A percentile compares a stretch with the other conserved stretches of the same genome.
Evolutionary conservation across 306 rosid species (phyloP).

Genomic region (Cajanus cajan): DNA sequence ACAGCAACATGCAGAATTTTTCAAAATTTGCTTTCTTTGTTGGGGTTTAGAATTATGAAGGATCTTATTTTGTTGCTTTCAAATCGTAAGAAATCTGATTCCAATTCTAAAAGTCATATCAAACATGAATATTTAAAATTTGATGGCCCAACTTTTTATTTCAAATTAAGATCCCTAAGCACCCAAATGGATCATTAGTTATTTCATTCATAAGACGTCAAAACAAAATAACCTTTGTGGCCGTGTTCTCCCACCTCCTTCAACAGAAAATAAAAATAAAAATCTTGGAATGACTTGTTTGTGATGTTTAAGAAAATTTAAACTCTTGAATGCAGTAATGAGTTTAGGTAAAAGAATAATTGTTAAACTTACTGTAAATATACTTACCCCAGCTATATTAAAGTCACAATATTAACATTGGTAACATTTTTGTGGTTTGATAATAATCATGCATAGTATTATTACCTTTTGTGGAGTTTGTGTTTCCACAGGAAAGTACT

Average conservation of each 20-base stretch:
- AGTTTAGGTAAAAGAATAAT: neutral
- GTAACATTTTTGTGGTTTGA: neutral
- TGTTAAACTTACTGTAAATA: neutral
- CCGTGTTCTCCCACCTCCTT: neutral
- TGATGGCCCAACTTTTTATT: neutral
- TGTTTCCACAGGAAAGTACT: slow-evolving; percentile 69
- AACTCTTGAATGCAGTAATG: too few relatives aligned
- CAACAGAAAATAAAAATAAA: neutral
- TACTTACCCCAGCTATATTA: neutral
- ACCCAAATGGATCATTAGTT: neutral
- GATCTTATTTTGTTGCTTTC: neutral
- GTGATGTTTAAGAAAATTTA: neutral
- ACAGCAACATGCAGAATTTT: neutral
- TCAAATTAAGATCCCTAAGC: neutral
- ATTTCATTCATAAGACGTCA: neutral
- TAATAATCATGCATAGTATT: neutral
- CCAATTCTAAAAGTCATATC: neutral
- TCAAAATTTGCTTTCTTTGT: neutral
- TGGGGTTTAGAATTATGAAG: neutral
- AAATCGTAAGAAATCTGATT: neutral
- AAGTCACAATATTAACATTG: neutral
- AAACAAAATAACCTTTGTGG: neutral
- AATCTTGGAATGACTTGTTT: neutral
- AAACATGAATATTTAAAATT: neutral
- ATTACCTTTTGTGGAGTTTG: slow-evolving; percentile 71